Conservation (phyloP, 208 protist genomes). For the Crithidia mellificae region DNA sequence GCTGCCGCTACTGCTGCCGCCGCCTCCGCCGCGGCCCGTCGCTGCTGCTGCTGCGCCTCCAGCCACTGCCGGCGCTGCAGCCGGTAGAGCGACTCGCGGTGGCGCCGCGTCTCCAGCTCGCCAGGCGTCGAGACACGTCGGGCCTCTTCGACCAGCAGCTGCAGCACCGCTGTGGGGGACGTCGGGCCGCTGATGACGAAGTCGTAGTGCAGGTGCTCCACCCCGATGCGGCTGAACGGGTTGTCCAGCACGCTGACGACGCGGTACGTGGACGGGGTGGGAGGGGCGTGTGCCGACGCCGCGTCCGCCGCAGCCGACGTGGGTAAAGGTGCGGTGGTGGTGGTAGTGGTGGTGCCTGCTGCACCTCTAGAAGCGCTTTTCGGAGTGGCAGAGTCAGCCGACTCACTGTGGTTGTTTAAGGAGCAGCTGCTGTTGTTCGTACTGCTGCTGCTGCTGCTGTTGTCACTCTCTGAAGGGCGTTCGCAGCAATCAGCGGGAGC, state of each 20-base stretch:
- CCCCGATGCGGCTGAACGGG: constrained; percentile 39
- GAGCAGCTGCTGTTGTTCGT: no score
- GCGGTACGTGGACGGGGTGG: constrained; percentile 21
- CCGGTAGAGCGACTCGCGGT: constrained; percentile 28
- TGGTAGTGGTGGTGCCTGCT: neutral
- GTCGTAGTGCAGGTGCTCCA: constrained; percentile 28
- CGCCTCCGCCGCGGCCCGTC: neutral
- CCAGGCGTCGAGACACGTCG: constrained; percentile 26
- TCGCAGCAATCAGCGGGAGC: no score
- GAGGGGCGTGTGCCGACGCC: neutral
- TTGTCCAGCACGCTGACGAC: constrained; percentile 34
- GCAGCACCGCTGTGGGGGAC: constrained; percentile 19
- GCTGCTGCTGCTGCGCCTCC: constrained; percentile 5
- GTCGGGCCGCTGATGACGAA: constrained; percentile 36
- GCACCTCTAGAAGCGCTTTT: no score
- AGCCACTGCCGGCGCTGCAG: constrained; percentile 27
- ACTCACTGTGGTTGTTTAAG: no score
- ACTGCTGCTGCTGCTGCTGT: neutral
- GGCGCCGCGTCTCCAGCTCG: constrained; percentile 24
- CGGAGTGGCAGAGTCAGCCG: no score
- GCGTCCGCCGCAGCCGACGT: no score
- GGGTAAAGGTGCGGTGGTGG: neutral
- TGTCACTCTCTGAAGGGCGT: no score
- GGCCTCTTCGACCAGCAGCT: constrained; percentile 42
- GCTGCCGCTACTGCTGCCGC: neutral